phyloP scores from a whole-genome alignment of 768 basidiomycete species.

The Naganishia onofrii region DNA sequence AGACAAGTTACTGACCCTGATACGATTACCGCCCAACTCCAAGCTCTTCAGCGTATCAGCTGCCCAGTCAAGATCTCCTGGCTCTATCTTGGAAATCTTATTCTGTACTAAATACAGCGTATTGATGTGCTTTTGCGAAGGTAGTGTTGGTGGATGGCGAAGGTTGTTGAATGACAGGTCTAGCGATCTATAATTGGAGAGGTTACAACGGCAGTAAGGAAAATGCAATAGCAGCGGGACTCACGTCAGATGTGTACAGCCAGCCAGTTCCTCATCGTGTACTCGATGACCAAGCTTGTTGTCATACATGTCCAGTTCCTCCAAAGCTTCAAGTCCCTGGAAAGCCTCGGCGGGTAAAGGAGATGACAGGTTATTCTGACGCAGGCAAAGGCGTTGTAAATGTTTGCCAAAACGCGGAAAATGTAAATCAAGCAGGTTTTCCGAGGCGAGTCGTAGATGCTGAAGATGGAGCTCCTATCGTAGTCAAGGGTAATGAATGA shows the following conservation, averaged over 20 bases:
- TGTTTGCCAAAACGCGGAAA: conserved; percentile 65
- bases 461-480: conserved; percentile 79
- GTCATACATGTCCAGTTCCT: conserved; percentile 93
- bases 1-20: conserved; percentile 63
- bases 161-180: conserved; percentile 96
- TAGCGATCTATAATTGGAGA: conserved; percentile 59
- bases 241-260: conserved; percentile 52
- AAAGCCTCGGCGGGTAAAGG: conserved; percentile 71
- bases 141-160: conserved; percentile 58
- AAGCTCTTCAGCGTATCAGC: conserved; percentile 68
- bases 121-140: conserved; percentile 57
- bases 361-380: conserved; percentile 75
- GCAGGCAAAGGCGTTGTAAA: conserved; percentile 72
- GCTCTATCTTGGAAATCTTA: conserved; percentile 73
- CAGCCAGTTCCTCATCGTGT: conserved; percentile 61
- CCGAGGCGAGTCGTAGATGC: conserved; percentile 69
- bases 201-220: not conserved
- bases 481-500: conserved; percentile 18
- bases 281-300: conserved; percentile 80
- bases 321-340: conserved; percentile 63
- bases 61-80: conserved; percentile 59
- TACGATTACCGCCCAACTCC: conserved; percentile 88
- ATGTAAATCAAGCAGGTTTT: conserved; percentile 58
- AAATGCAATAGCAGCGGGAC: conserved; percentile 47
- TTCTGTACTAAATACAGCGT: conserved; percentile 96